phyloP scores from a whole-genome alignment of 306 rosid species.

The Acacia crassicarpa region DNA sequence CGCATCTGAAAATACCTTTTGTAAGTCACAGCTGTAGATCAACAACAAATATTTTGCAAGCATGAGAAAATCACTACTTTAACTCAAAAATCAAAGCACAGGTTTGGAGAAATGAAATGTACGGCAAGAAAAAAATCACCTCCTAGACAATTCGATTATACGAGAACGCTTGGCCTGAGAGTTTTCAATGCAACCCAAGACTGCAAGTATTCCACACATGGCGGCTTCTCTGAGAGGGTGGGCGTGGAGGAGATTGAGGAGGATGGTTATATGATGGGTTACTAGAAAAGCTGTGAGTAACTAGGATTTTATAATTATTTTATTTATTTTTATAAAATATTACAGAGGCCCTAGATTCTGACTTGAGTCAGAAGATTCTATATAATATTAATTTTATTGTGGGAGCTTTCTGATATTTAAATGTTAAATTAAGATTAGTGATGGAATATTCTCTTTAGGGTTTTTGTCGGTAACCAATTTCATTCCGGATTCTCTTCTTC shows the following conservation, averaged over 20 bases:
- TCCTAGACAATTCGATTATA: slow-evolving; percentile 83
- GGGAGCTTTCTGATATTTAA: background rate
- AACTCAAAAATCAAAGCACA: background rate
- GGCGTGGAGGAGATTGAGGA: background rate
- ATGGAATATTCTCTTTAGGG: slow-evolving; percentile 27
- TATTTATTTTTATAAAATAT: background rate
- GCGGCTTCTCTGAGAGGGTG: slow-evolving; percentile 38
- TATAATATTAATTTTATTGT: background rate
- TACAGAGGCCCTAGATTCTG: slow-evolving; percentile 37
- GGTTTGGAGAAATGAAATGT: slow-evolving; percentile 12
- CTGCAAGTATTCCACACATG: slow-evolving; percentile 99
- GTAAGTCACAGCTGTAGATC: background rate
- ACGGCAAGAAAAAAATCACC: slow-evolving; percentile 32
- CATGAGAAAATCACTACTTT: background rate
- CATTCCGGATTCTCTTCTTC: slow-evolving; percentile 12
- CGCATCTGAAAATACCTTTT: background rate
- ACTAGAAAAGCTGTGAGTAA: no score
- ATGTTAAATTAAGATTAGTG: background rate
- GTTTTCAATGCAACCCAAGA: slow-evolving; percentile 73
- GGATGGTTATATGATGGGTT: background rate
- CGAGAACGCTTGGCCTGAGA: slow-evolving; percentile 88
- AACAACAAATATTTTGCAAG: background rate
- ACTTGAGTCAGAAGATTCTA: slow-evolving; percentile 28
- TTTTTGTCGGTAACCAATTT: slow-evolving; percentile 28
- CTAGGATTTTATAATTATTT: background rate